Evolutionary conservation across 106 monocot species (phyloP).

Genomic region (Acorus calamus): DNA sequence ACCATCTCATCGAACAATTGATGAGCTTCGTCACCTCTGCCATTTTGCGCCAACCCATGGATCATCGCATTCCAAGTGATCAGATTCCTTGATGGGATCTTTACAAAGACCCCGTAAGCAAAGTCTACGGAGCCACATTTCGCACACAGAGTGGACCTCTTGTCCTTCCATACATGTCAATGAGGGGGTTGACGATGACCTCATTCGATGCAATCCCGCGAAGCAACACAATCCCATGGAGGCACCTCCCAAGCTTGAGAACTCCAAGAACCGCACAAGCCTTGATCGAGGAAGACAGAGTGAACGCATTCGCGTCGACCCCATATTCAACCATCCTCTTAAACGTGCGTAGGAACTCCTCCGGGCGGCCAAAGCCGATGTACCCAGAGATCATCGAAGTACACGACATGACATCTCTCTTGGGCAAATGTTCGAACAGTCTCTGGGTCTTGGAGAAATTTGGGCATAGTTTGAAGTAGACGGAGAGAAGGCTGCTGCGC

Average conservation of each 20-base stretch:
- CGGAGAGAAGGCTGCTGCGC: constrained; percentile 57
- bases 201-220: constrained; percentile 28
- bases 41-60: too few species aligned
- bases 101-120: too few species aligned
- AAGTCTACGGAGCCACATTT: too few species aligned
- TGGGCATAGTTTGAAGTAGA: constrained; percentile 56
- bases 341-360: constrained; percentile 30
- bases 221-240: constrained; percentile 29
- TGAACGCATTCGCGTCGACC: constrained; percentile 43
- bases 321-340: constrained; percentile 28
- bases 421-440: constrained; percentile 48
- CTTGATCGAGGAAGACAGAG: constrained; percentile 42
- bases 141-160: too few species aligned
- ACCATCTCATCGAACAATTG: too few species aligned
- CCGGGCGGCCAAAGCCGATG: constrained; percentile 38
- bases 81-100: too few species aligned
- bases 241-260: constrained; percentile 21
- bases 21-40: too few species aligned
- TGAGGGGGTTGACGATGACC: constrained; percentile 44
- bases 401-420: constrained; percentile 59
- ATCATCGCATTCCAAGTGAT: too few species aligned
- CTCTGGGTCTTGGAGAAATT: constrained; percentile 29
- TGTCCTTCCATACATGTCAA: constrained; percentile 66
- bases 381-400: constrained; percentile 68
- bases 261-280: constrained; percentile 34